phyloP scores from a whole-genome alignment of 768 basidiomycete genomes.

The Tulasnella sp. region DNA sequence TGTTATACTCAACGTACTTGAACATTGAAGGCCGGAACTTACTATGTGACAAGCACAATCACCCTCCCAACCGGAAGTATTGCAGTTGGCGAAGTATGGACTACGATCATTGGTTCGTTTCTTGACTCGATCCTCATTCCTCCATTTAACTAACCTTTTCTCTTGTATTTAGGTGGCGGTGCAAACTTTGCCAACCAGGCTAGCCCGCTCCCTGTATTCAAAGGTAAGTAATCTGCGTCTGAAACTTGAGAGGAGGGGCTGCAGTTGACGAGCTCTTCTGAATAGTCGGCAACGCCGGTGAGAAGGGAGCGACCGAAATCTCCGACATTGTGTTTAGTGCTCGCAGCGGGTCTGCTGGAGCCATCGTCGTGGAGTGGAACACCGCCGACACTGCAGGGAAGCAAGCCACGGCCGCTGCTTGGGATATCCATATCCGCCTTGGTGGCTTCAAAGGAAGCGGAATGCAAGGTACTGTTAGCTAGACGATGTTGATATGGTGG shows the following conservation, averaged over 20 bases:
- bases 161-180: too few species aligned
- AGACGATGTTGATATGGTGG: too few species aligned
- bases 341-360: slow-evolving; percentile 43
- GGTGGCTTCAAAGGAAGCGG: slow-evolving; percentile 23
- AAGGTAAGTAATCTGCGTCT: slow-evolving; percentile 9
- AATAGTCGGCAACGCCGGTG: slow-evolving; percentile 37
- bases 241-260: background rate
- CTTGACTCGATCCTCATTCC: too few species aligned
- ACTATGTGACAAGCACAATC: slow-evolving; percentile 45
- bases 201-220: slow-evolving; percentile 39
- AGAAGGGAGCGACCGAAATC: slow-evolving; percentile 47
- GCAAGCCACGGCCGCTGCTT: slow-evolving; percentile 44
- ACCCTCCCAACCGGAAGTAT: slow-evolving; percentile 48
- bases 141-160: background rate
- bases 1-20: too few species aligned
- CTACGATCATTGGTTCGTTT: slow-evolving; percentile 39
- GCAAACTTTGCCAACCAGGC: slow-evolving; percentile 35
- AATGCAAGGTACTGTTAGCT: slow-evolving; percentile 33
- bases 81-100: slow-evolving; percentile 54
- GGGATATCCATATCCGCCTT: slow-evolving; percentile 44
- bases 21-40: too few species aligned
- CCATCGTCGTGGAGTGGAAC: slow-evolving; percentile 53
- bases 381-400: slow-evolving; percentile 41
- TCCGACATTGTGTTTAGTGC: slow-evolving; percentile 57
- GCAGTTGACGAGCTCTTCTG: slow-evolving; percentile 22